A percentile compares a stretch with the other conserved stretches of the same genome.
These are phyloP conservation scores for Entrophospora sp. DNA, from an alignment of 192 early-diverging fungal genomes.

Conservation along the genomic window DNA sequence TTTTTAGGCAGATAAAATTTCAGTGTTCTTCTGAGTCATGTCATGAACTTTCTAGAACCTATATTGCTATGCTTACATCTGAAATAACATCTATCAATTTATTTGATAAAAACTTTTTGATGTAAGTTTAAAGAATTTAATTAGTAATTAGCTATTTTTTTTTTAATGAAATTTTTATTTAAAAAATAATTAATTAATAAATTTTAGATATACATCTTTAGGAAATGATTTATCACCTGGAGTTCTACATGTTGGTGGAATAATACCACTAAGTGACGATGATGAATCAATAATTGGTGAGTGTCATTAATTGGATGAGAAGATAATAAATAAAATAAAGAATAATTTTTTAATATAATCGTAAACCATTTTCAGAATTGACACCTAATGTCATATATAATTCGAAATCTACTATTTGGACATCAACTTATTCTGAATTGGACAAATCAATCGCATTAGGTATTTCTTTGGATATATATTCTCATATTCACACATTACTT, in stretches of 20 bases:
- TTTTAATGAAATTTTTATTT: too few relatives aligned
- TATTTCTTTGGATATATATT: too few relatives aligned
- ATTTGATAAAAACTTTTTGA: not conserved
- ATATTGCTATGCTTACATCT: not conserved
- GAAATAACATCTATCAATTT: not conserved
- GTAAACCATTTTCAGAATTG: not conserved
- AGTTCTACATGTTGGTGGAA: too few relatives aligned
- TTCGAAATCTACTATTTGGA: not conserved
- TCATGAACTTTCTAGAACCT: not conserved
- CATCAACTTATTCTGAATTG: not conserved
- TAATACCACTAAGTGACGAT: too few relatives aligned
- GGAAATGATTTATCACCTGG: too few relatives aligned
- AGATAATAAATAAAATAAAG: too few relatives aligned
- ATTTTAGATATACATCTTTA: too few relatives aligned
- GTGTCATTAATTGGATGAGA: too few relatives aligned
- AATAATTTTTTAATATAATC: too few relatives aligned
- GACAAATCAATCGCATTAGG: not conserved
- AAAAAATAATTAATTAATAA: too few relatives aligned
- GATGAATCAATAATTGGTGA: too few relatives aligned
- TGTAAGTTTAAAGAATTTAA: not conserved
- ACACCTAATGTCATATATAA: not conserved
- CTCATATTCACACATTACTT: too few relatives aligned
- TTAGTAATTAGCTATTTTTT: not conserved
- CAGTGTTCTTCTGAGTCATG: not conserved
- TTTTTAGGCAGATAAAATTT: not conserved